phyloP scores from a whole-genome alignment of 768 basidiomycete species.

The Tricholoma sp. region DNA sequence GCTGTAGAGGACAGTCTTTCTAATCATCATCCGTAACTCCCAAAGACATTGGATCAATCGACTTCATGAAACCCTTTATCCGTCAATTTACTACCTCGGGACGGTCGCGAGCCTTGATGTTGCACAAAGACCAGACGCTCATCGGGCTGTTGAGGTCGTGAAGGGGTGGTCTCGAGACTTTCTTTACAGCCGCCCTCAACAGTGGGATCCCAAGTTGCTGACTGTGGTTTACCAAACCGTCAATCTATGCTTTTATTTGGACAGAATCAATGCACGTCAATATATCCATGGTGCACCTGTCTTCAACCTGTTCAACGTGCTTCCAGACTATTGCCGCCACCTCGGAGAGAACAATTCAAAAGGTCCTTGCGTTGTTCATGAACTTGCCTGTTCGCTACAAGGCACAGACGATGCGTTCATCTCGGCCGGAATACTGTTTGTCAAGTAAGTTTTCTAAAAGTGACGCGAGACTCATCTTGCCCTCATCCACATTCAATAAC shows the following conservation, averaged over 20 bases:
- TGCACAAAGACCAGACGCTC: slow-evolving; percentile 33
- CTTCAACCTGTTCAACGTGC: not conserved
- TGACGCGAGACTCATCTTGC: not conserved
- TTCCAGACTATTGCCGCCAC: not conserved
- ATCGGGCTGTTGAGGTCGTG: slow-evolving; percentile 30
- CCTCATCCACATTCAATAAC: not conserved
- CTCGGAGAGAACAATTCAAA: not conserved
- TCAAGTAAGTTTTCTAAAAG: slow-evolving; percentile 29
- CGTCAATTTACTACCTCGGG: slow-evolving; percentile 43
- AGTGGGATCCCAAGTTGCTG: slow-evolving; percentile 10
- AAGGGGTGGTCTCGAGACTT: slow-evolving; percentile 42
- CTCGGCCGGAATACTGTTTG: slow-evolving; percentile 31
- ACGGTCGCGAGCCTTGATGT: slow-evolving; percentile 30
- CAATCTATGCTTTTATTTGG: slow-evolving; percentile 21
- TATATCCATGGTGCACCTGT: not conserved
- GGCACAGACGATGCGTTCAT: slow-evolving; percentile 22
- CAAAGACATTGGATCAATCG: slow-evolving; percentile 40
- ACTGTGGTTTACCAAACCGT: slow-evolving; percentile 14
- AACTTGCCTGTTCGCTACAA: slow-evolving; percentile 21
- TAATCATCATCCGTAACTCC: not conserved
- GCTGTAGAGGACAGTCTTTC: not conserved
- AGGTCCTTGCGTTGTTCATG: slow-evolving; percentile 14
- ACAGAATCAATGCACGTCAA: not conserved
- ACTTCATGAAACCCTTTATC: slow-evolving; percentile 47
- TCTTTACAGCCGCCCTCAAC: slow-evolving; percentile 22